phyloP scores from a whole-genome alignment of 108 stramenopile species.

The Skeletonema menzelii region DNA sequence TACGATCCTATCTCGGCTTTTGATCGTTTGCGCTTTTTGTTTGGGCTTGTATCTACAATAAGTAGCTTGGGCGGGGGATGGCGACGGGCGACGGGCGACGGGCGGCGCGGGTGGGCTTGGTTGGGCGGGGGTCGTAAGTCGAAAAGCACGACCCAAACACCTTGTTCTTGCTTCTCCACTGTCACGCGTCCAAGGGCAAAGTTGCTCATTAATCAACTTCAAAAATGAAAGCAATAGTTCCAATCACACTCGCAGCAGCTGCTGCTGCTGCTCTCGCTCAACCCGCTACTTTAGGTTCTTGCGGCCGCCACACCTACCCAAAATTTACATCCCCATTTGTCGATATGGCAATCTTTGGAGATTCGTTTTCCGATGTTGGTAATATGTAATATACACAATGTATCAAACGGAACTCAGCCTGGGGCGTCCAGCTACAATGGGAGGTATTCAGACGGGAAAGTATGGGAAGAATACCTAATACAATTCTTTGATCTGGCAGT shows the following conservation, averaged over 20 bases:
- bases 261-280: neutral
- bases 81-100: too few species aligned
- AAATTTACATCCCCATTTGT: neutral
- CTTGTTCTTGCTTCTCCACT: too few species aligned
- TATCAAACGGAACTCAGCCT: slow-evolving; percentile 5
- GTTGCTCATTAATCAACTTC: neutral
- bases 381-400: slow-evolving; percentile 5
- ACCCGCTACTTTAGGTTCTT: neutral
- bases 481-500: slow-evolving; percentile 12
- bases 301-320: neutral
- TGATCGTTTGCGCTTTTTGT: too few species aligned
- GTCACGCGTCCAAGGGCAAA: too few species aligned
- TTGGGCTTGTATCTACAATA: too few species aligned
- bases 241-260: neutral
- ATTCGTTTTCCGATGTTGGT: slow-evolving; percentile 25
- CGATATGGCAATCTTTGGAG: slow-evolving; percentile 8
- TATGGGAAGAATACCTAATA: slow-evolving; percentile 14
- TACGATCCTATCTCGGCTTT: too few species aligned
- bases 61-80: too few species aligned
- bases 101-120: too few species aligned
- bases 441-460: slow-evolving; percentile 17
- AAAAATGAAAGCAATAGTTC: neutral
- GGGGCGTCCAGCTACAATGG: slow-evolving; percentile 17
- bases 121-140: too few species aligned
- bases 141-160: too few species aligned